Evolutionary conservation across 495 filamentous ascomycete species (phyloP).

Genomic region (Physcia stellaris): DNA sequence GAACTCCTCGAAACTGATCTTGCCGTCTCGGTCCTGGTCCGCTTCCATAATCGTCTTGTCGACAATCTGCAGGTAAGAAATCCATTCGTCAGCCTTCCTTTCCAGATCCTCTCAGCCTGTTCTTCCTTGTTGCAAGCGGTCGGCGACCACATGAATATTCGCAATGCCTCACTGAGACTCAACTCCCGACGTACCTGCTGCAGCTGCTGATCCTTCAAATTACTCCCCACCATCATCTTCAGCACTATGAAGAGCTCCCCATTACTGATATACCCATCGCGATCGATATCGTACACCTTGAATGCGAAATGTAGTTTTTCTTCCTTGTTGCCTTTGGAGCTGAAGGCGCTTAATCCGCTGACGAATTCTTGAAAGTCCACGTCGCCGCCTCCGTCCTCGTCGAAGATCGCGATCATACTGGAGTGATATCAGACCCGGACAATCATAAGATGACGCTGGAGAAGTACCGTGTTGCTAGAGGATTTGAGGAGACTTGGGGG

Average conservation of each 20-base stretch:
- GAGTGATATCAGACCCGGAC: slow-evolving; percentile 1
- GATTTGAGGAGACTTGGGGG: slow-evolving; percentile 95
- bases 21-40: slow-evolving; percentile 87
- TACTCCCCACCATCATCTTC: slow-evolving; percentile 99
- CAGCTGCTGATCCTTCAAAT: slow-evolving; percentile 96
- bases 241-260: slow-evolving; percentile 98
- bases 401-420: slow-evolving; percentile 99
- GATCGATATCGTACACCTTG: slow-evolving; percentile 99
- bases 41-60: slow-evolving; percentile 99
- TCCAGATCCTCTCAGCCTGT: too few relatives aligned
- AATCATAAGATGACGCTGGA: neutral
- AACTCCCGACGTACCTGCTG: slow-evolving; percentile 49
- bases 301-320: slow-evolving; percentile 97
- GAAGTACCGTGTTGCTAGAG: slow-evolving; percentile 75
- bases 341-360: slow-evolving; percentile 87
- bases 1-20: slow-evolving; percentile 99
- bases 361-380: slow-evolving; percentile 99
- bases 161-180: too few relatives aligned
- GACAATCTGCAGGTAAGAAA: slow-evolving; percentile 57
- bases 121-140: too few relatives aligned
- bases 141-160: too few relatives aligned
- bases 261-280: slow-evolving; percentile 97
- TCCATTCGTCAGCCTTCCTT: too few relatives aligned
- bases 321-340: slow-evolving; percentile 95
- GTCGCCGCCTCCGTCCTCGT: slow-evolving; percentile 94